Base-by-base conservation (phyloP, 2,329 filamentous ascomycete genomes). In the Pseudocercospora musae region DNA sequence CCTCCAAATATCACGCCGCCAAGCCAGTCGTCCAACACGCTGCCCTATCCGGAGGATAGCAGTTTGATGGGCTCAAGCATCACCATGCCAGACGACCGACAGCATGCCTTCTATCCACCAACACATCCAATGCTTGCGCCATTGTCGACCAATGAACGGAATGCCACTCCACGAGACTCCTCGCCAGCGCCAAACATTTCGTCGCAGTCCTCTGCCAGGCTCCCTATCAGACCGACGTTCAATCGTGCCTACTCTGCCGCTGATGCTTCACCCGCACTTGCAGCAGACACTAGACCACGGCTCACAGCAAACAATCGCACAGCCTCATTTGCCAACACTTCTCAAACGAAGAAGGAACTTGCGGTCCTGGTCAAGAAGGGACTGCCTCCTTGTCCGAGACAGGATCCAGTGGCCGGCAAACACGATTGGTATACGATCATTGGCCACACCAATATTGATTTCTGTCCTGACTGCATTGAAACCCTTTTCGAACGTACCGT, bases 351-450 rank as follows among this genome's bases (percentile, higher is more conserved):
- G 59, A 70, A 71, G 0, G 83, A 88, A 62, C 81, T 85, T 27
- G 74, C 80, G 9, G 75, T 78, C 50, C 71, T 78, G 52, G 80
- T 71, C 58, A 70, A 71, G 63, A 71, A 71, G 63, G 66, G 68
- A 42, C 52, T 93, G 13, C 85, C 89, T 2, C 82, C 87, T 2
- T 96, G 93, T 69, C 88, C 88, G 6, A 84, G 91, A 63, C 85
- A 83, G 42, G 78, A 82, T 4, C 84, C 85, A 10, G 83, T 86
- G 11, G 78, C 84, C 9, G 87, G 87, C 1, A 83, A 87, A 64
- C 81, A 88, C 65, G 91, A 95, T 71, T 97, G 93, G 91, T 87
- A 92, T 64, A 93, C 89, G 0, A 80, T 97, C 4, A 85, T 86
- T 3, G 85, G 86, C 13, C 85, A 87, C 64, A 84, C 87, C 11